These are phyloP conservation scores for Santalum album DNA, from an alignment of 164 flowering plant genomes.

Conservation along the genomic window DNA sequence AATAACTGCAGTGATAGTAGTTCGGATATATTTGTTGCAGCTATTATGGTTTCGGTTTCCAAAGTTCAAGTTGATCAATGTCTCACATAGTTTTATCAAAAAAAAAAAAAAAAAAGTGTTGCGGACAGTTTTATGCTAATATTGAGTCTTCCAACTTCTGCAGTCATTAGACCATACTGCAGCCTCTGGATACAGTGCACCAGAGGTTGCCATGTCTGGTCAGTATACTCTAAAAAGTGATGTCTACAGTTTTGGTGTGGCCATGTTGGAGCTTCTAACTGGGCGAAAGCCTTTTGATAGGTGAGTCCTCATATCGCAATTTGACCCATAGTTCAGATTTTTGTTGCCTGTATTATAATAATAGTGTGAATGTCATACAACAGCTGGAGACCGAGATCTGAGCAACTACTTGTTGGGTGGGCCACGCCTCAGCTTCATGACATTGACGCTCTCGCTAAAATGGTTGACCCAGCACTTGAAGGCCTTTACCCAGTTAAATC, in stretches of 20 bases:
- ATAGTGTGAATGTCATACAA: background rate
- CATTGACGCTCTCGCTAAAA: constrained; percentile 84
- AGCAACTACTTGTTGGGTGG: constrained; percentile 96
- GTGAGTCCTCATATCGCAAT: constrained; percentile 22
- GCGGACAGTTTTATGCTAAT: too few relatives aligned
- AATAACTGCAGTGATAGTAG: too few relatives aligned
- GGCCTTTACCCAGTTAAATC: constrained; percentile 94
- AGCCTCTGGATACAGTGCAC: constrained; percentile 76
- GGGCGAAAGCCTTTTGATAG: constrained; percentile 95
- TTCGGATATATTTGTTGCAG: too few relatives aligned
- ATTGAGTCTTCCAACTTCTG: constrained; percentile 9
- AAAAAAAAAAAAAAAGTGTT: too few relatives aligned
- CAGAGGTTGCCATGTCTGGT: constrained; percentile 90
- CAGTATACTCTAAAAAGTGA: constrained; percentile 84
- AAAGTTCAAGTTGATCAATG: too few relatives aligned
- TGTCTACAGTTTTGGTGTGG: constrained; percentile 94
- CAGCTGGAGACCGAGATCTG: constrained; percentile 80
- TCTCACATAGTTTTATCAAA: too few relatives aligned
- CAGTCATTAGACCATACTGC: constrained; percentile 48
- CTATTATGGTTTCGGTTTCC: too few relatives aligned
- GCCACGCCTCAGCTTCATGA: constrained; percentile 99
- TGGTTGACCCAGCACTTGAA: constrained; percentile 89
- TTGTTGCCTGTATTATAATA: background rate
- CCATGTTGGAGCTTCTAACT: constrained; percentile 91
- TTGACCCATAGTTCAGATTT: too few relatives aligned